Conservation (phyloP, 768 basidiomycete species). For the Lentinula raphanica region DNA sequence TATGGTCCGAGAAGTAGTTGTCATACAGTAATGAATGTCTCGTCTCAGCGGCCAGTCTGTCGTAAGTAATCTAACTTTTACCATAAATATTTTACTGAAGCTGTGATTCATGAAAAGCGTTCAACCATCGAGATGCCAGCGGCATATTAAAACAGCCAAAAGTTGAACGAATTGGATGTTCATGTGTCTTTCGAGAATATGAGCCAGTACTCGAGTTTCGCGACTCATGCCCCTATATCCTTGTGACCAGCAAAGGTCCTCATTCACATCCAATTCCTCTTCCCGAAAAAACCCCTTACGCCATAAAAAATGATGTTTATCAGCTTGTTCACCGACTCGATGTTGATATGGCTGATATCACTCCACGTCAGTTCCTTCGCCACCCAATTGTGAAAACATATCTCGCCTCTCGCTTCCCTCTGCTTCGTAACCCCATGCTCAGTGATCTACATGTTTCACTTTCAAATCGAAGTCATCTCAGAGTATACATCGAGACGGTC, state of each 20-base stretch:
- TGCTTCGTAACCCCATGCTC: conserved; percentile 11
- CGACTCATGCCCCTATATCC: conserved; percentile 3
- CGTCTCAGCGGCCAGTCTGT: conserved; percentile 12
- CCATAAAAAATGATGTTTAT: conserved; percentile 6
- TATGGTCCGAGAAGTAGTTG: conserved; percentile 15
- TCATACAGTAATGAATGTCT: conserved; percentile 14
- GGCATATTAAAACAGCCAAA: background rate
- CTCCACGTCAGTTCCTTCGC: conserved; percentile 16
- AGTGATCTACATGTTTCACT: conserved; percentile 23
- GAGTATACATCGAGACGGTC: conserved; percentile 14
- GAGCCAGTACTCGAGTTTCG: conserved; percentile 4
- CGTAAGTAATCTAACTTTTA: conserved; percentile 8
- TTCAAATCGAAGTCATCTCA: conserved; percentile 18
- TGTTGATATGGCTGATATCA: conserved; percentile 19
- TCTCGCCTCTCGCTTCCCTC: conserved; percentile 10
- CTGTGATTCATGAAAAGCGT: background rate
- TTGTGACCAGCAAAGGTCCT: conserved; percentile 1
- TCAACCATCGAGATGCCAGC: background rate
- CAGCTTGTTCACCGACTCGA: conserved; percentile 8
- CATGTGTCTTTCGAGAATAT: conserved; percentile 2
- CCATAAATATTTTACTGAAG: background rate
- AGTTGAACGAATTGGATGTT: background rate
- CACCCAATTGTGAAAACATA: conserved; percentile 15
- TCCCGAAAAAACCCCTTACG: conserved; percentile 13
- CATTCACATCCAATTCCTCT: conserved; percentile 11